Base-by-base conservation (phyloP, 768 basidiomycete species). In the Boletus barrowsii region DNA sequence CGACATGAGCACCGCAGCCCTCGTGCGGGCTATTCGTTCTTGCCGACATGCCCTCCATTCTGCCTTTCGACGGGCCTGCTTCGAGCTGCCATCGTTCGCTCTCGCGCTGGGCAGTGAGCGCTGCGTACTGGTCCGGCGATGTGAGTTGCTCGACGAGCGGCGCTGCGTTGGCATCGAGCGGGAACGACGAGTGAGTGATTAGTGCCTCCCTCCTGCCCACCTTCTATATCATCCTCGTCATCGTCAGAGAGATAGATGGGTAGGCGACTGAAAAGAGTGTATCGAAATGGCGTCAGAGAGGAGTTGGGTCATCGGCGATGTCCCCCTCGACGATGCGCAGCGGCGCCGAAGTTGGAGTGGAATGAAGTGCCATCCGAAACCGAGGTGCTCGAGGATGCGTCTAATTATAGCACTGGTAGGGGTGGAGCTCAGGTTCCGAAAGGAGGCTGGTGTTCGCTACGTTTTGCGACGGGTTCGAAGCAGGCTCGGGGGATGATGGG, bases 211-310 rank as follows among this genome's bases (percentile, higher is more conserved):
- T 33, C 68, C 62, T 47, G 59, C 45, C 56, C 48, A 44, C 36
- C 35, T 79, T n/a, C n/a, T n/a, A n/a, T n/a, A n/a, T n/a, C n/a
- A n/a, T n/a, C 74, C 15, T 75, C 77, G 13, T 84, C 83, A 14
- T 77, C 76, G n/a, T 81, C 81, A 0, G 80, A 75, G n/a, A 87
- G 76, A 42, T 81, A 79, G 47, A 88, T 82, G 0, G 82, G 75
- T 6, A 76, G 75, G 22, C 75, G 75, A n/a, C 87, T 87, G 57
- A 90, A 88, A 3, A 88, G 74, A 49, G 84, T 74, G 57, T 73
- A 87, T 7, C 87, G 87, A 54, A 88, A 88, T 7, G 89, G 63
- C 10, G 77, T 79, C 61, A 88, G 81, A 69, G 57, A 66, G 61
- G 47, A 68, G 61, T 48, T 69, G 65, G 54, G 65, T 41, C 58